Evolutionary conservation across 768 basidiomycete genomes (phyloP), one percentile per base, ranked within the genome.

Genomic region (Ramaria rubella): DNA sequence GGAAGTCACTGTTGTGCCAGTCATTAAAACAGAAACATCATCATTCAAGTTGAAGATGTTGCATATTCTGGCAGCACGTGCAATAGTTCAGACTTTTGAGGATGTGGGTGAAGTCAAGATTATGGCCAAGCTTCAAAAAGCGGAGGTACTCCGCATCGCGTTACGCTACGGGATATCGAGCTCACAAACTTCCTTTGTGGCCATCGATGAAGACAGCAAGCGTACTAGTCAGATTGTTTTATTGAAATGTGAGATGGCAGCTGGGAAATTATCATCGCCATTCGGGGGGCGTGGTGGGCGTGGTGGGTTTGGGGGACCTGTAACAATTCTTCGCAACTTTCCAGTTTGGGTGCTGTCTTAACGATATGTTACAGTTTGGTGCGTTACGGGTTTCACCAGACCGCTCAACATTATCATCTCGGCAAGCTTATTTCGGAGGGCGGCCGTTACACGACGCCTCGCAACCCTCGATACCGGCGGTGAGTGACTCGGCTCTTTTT

Each of bases 111-210:
- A 53, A 40, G 23, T 4, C 15, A n/a, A n/a, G n/a, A n/a, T 42
- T 19, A 53, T 53, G 34, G 27, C 34, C 19, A 69, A 73, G 23
- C 63, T 74, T 27, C 69, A 69, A 26, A 77, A 71, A 64, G 76
- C 77, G 3, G 72, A 73, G 3, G 78, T 83, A 30, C 63, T 82
- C 9, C 72, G 73, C 34, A 70, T 84, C 2, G 82, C 80, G 6
- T 67, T 72, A 58, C 66, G 66, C 31, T 83, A 84, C 59, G 75
- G 77, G 55, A 72, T 85, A 42, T 75, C 72, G 1, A 83, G 77
- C 64, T 62, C 63, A 38, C 65, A 78, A 58, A 85, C 83, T 0
- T 81, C 80, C 2, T 85, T 84, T 60, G 69, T 85, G 43, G 82
- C 80, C 1, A 68, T 81, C 1, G 78, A 81, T 57, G 62, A 64